These are phyloP conservation scores for Penicillium chermesinum DNA, from an alignment of 495 filamentous ascomycete species.

Conservation along the genomic window DNA sequence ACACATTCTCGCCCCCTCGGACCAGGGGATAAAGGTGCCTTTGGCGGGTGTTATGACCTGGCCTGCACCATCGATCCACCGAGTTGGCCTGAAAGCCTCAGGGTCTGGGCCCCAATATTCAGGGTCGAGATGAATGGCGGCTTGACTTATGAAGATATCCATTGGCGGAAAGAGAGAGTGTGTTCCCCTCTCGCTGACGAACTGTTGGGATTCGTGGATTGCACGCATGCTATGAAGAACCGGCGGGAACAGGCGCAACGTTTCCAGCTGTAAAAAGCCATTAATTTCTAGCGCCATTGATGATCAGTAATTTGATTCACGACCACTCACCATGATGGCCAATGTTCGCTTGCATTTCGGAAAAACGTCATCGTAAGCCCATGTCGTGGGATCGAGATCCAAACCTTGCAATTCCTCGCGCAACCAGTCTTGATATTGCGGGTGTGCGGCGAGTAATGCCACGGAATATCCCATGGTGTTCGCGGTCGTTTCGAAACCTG, in stretches of 20 bases:
- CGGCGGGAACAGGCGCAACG: slow-evolving; percentile 46
- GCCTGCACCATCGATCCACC: slow-evolving; percentile 33
- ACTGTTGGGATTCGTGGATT: slow-evolving; percentile 21
- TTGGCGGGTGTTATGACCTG: slow-evolving; percentile 25
- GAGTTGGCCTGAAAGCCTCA: slow-evolving; percentile 41
- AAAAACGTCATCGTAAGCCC: slow-evolving; percentile 4
- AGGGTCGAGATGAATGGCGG: slow-evolving; percentile 12
- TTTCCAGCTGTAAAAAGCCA: slow-evolving; percentile 41
- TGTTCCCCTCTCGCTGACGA: slow-evolving; percentile 17
- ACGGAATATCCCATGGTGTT: slow-evolving; percentile 37
- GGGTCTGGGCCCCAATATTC: slow-evolving; percentile 38
- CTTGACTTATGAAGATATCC: slow-evolving; percentile 32
- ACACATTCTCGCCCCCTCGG: slow-evolving; percentile 41
- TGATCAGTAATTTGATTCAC: neutral
- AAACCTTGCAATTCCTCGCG: slow-evolving; percentile 24
- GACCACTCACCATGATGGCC: slow-evolving; percentile 8
- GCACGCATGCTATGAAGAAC: slow-evolving; percentile 38
- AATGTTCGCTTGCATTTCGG: slow-evolving; percentile 4
- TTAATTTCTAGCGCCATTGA: neutral
- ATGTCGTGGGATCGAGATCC: neutral
- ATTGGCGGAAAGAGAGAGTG: slow-evolving; percentile 26
- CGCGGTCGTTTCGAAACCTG: slow-evolving; percentile 46
- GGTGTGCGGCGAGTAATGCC: slow-evolving; percentile 32
- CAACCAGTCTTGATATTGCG: slow-evolving; percentile 38
- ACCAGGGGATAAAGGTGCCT: slow-evolving; percentile 44